A percentile compares a stretch with the other conserved stretches of the same genome.
Evolutionary conservation across 2,329 filamentous ascomycete genomes (phyloP).

Genomic region (Neospermospora avenae): DNA sequence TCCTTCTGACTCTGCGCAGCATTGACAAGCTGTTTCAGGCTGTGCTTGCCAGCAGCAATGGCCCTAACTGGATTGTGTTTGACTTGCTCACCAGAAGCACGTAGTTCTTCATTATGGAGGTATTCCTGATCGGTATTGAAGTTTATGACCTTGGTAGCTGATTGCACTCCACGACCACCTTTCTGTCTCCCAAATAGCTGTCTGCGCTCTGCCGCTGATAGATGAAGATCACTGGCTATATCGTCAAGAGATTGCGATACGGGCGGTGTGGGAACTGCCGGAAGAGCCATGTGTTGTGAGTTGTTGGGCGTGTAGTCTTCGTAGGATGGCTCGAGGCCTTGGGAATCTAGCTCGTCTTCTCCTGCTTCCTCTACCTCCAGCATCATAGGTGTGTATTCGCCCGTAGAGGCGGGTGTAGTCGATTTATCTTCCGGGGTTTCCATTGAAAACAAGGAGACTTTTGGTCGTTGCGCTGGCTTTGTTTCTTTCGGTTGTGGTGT

Average conservation of each 20-base stretch:
- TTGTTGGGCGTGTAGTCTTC: slow-evolving; percentile 32
- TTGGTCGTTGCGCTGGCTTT: slow-evolving; percentile 48
- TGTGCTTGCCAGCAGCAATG: slow-evolving; percentile 87
- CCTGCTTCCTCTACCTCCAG: slow-evolving; percentile 38
- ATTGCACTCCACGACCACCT: slow-evolving; percentile 37
- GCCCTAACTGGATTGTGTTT: slow-evolving; percentile 79
- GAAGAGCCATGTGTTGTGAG: slow-evolving; percentile 23
- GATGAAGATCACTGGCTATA: slow-evolving; percentile 74
- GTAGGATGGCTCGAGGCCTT: slow-evolving; percentile 26
- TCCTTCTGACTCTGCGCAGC: slow-evolving; percentile 79
- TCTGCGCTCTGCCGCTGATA: slow-evolving; percentile 71
- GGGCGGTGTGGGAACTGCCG: slow-evolving; percentile 27
- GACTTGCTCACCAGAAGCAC: slow-evolving; percentile 64
- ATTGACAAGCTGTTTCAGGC: slow-evolving; percentile 80
- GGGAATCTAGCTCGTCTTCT: slow-evolving; percentile 16
- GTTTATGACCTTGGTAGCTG: slow-evolving; percentile 68
- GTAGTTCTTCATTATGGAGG: slow-evolving; percentile 73
- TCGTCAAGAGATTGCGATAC: slow-evolving; percentile 57
- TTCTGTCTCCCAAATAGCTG: slow-evolving; percentile 77
- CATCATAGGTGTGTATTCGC: slow-evolving; percentile 53
- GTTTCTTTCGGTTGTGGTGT: slow-evolving; percentile 26
- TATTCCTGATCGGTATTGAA: slow-evolving; percentile 93
- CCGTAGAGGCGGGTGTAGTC: slow-evolving; percentile 14
- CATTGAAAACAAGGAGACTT: slow-evolving; percentile 69
- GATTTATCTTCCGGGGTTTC: slow-evolving; percentile 38